phyloP scores from a whole-genome alignment of 352 stramenopile genomes.

The Phytophthora fragariaefolia region DNA sequence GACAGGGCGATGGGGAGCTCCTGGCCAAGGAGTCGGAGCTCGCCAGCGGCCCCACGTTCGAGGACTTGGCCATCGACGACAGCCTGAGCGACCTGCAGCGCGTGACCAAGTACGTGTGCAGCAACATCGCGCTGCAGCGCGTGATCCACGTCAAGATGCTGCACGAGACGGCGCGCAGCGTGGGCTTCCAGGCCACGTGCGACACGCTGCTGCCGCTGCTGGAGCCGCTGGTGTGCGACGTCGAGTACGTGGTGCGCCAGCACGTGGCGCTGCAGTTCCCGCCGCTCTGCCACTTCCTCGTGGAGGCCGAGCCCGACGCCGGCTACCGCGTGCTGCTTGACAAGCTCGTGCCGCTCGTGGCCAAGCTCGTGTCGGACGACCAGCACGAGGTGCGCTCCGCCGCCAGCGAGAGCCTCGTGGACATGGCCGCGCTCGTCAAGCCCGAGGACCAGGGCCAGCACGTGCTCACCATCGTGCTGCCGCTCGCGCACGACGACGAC shows the following conservation, averaged over 20 bases:
- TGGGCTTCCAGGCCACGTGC: constrained; percentile 86
- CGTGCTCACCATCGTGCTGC: constrained; percentile 93
- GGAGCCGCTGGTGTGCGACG: constrained; percentile 84
- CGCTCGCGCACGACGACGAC: constrained; percentile 91
- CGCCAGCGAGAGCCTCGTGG: constrained; percentile 87
- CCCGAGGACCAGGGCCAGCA: constrained; percentile 89
- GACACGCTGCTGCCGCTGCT: constrained; percentile 92
- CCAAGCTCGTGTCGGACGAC: constrained; percentile 82
- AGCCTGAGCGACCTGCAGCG: constrained; percentile 95
- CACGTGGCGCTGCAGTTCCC: constrained; percentile 93
- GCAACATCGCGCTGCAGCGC: constrained; percentile 96
- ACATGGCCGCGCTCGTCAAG: constrained; percentile 87
- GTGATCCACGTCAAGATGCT: constrained; percentile 98
- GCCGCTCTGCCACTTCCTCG: constrained; percentile 75
- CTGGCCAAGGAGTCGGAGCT: constrained; percentile 41
- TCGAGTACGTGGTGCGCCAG: constrained; percentile 96
- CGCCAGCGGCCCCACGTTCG: constrained; percentile 91
- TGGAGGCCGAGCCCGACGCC: constrained; percentile 43
- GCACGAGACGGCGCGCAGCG: constrained; percentile 82
- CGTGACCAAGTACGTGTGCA: constrained; percentile 95
- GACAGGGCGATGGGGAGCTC: constrained; percentile 40
- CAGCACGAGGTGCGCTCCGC: constrained; percentile 90
- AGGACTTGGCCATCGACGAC: constrained; percentile 98
- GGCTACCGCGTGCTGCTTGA: constrained; percentile 84
- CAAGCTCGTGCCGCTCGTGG: constrained; percentile 78